These are phyloP conservation scores for Simmondsia chinensis DNA, from an alignment of 148 eudicot species.

Conservation along the genomic window DNA sequence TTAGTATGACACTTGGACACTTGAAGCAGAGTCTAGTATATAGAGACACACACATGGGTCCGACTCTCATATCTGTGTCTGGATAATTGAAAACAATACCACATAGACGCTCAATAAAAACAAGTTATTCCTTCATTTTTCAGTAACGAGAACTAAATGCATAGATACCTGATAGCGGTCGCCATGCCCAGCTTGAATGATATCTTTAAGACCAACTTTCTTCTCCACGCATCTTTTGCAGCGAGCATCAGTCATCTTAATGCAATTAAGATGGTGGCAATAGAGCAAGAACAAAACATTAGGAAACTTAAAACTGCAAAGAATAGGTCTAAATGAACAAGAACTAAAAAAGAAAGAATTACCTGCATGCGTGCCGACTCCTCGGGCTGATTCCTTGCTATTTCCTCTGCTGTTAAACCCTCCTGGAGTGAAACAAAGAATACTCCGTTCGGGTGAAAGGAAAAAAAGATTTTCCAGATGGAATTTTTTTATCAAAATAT, in stretches of 20 bases:
- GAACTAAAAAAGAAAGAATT: neutral
- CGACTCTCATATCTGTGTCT: no score
- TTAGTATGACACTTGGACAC: no score
- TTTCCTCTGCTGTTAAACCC: conserved; percentile 87
- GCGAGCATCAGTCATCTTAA: conserved; percentile 99
- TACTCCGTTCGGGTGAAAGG: no score
- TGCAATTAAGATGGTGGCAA: conserved; percentile 18
- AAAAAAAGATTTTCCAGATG: no score
- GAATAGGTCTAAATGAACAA: neutral
- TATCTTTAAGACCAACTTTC: conserved; percentile 64
- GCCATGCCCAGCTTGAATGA: conserved; percentile 74
- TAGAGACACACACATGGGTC: no score
- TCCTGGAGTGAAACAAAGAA: conserved; percentile 33
- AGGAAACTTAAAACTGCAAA: neutral
- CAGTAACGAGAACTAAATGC: no score
- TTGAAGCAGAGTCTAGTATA: no score
- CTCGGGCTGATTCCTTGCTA: conserved; percentile 78
- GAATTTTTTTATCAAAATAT: no score
- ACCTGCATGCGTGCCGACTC: conserved; percentile 77
- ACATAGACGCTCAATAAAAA: no score
- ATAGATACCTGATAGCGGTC: conserved; percentile 75
- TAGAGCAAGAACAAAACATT: neutral
- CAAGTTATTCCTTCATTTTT: no score
- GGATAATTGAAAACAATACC: no score
- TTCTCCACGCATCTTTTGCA: conserved; percentile 82